Base-by-base conservation (phyloP, 257 asterid species). In the Nicotiana undulata region DNA sequence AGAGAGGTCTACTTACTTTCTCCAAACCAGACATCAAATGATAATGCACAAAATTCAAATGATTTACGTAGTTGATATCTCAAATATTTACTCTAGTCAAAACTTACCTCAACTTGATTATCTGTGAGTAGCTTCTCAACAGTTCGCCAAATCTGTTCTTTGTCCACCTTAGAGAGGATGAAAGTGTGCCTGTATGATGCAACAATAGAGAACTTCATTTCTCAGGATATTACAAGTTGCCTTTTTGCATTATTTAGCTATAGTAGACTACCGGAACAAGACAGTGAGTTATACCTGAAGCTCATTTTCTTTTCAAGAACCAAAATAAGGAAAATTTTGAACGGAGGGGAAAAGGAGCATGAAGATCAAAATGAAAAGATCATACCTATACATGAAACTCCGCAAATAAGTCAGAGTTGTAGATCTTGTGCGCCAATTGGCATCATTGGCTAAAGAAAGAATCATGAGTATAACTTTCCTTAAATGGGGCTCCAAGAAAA, bases 351-450 rank as follows among this genome's bases (percentile, higher is more conserved):
- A 46, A 17, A 64, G 46, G 77, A 22, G 58, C 74, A 20, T 3
- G 58, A 46, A 60, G 61, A 81, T 72, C 12, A 11, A 79, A 56
- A 90, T 40, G 51, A 80, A 85, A 68, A 32, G 61, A 84, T 52
- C 61, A 81, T 92, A 95, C 99, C 99, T 90, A 90, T 90, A 93
- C 98, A 95, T 95, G 87, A 93, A 95, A 86, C 94, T 93, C 85
- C 98, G 87, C 87, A 92, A 83, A 88, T 91, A 93, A 80, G 99
- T 95, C 86, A 95, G 86, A 75, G 97, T 92, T 66, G 94, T 93
- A 77, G 99, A 95, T 82, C 99, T 92, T 66, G 95, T 95, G 85
- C 98, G 92, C 99, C 99, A 95, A 85, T 95, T 93, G 84, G 94
- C 85, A 87, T 95, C 98, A 81, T 80, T 84, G 53, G 97, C 95